A percentile compares a stretch with the other conserved stretches of the same genome.
phyloP scores from a whole-genome alignment of 495 filamentous ascomycete species.

The Penicillium salamii region DNA sequence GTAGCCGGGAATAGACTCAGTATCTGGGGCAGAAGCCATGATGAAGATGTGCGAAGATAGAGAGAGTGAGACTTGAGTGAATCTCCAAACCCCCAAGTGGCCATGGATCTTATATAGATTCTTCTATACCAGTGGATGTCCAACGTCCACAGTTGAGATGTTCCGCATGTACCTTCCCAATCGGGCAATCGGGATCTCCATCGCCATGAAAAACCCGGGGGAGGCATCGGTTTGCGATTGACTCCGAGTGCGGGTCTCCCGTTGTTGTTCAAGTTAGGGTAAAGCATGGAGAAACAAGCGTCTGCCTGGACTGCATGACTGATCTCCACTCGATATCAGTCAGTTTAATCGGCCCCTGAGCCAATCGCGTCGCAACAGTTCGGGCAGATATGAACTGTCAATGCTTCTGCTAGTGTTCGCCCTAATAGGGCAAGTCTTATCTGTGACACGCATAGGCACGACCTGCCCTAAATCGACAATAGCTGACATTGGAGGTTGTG shows the following conservation, averaged over 20 bases:
- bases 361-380: slow-evolving; percentile 16
- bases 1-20: slow-evolving; percentile 35
- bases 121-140: slow-evolving; percentile 1
- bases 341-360: too few species aligned
- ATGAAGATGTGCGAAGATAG: slow-evolving; percentile 7
- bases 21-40: slow-evolving; percentile 36
- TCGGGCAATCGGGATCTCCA: slow-evolving; percentile 14
- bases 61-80: slow-evolving; percentile 12
- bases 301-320: neutral
- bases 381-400: slow-evolving; percentile 1
- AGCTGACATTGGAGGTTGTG: neutral
- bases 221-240: slow-evolving; percentile 11
- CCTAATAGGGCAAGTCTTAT: slow-evolving; percentile 8
- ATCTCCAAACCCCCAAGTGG: neutral
- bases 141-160: slow-evolving; percentile 16
- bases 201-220: neutral
- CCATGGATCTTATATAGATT: slow-evolving; percentile 20
- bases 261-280: slow-evolving; percentile 15
- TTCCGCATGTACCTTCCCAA: slow-evolving; percentile 26
- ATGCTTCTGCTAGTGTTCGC: neutral
- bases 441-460: neutral
- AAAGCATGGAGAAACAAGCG: slow-evolving; percentile 21
- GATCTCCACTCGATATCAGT: slow-evolving; percentile 3
- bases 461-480: slow-evolving; percentile 6
- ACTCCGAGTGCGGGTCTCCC: slow-evolving; percentile 16